Conservation (phyloP, 1,139 yeast species). For the Geotrichum phurueaensis region DNA sequence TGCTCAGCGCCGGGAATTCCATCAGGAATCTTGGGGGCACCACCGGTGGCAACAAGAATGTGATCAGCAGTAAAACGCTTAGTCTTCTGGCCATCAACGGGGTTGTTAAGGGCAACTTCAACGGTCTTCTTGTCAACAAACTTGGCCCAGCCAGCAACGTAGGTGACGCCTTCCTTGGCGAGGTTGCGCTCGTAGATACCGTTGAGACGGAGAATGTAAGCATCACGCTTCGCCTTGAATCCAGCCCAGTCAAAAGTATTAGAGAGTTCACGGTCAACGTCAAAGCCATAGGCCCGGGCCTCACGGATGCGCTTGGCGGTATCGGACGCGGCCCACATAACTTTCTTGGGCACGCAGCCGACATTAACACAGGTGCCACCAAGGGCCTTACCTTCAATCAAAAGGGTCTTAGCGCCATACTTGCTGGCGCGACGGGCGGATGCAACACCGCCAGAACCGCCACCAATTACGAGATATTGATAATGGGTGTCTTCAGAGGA, state of each 20-base stretch:
- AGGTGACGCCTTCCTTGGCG: constrained; percentile 82
- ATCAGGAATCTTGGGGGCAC: constrained; percentile 68
- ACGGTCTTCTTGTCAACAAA: constrained; percentile 51
- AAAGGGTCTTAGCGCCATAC: constrained; percentile 80
- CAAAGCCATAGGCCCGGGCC: constrained; percentile 79
- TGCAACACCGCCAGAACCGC: constrained; percentile 99
- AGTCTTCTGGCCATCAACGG: constrained; percentile 40
- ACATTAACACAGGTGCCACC: constrained; percentile 99
- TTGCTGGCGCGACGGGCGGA: constrained; percentile 94
- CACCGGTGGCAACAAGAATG: constrained; percentile 88
- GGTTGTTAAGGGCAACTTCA: constrained; percentile 54
- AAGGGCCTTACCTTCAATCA: constrained; percentile 69
- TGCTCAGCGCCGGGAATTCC: constrained; percentile 71
- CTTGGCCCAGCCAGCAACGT: constrained; percentile 79
- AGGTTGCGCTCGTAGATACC: constrained; percentile 90
- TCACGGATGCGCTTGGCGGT: constrained; percentile 68
- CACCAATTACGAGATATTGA: constrained; percentile 93
- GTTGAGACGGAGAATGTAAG: constrained; percentile 77
- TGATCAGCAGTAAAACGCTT: constrained; percentile 72
- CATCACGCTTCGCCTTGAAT: constrained; percentile 84
- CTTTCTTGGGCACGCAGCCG: constrained; percentile 98
- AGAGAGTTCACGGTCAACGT: constrained; percentile 43
- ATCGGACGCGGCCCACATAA: constrained; percentile 97
- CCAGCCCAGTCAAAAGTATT: constrained; percentile 70
- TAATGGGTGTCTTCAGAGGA: constrained; percentile 48